phyloP scores from a whole-genome alignment of 768 basidiomycete species.

The Suillus subluteus region DNA sequence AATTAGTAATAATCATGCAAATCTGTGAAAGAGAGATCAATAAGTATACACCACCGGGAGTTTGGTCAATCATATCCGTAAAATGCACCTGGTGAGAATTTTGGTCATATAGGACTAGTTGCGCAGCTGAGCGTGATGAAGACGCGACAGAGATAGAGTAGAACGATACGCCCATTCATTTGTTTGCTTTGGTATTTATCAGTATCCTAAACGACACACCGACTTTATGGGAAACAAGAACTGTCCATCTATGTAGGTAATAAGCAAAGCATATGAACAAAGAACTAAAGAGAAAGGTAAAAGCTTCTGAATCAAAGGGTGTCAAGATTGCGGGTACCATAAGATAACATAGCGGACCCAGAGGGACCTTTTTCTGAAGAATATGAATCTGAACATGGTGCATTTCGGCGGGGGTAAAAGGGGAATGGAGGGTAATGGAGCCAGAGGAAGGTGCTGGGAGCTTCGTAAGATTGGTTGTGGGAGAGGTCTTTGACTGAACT shows the following conservation, averaged over 20 bases:
- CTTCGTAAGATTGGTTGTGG: slow-evolving; percentile 31
- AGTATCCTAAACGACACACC: slow-evolving; percentile 23
- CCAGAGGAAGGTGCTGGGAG: slow-evolving; percentile 36
- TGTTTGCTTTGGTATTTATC: slow-evolving; percentile 16
- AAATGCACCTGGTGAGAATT: too few relatives aligned
- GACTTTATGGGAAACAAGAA: slow-evolving; percentile 24
- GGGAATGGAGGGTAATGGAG: slow-evolving; percentile 56
- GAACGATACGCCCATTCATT: slow-evolving; percentile 11
- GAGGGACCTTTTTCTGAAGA: slow-evolving; percentile 31
- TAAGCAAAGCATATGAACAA: slow-evolving; percentile 23
- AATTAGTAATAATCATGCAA: too few relatives aligned
- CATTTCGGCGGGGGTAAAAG: slow-evolving; percentile 65
- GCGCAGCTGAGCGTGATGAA: slow-evolving; percentile 28
- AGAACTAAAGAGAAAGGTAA: slow-evolving; percentile 1
- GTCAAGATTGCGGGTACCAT: slow-evolving; percentile 35
- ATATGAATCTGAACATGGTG: slow-evolving; percentile 64
- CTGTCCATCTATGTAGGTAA: slow-evolving; percentile 32
- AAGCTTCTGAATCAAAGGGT: background rate
- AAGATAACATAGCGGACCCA: slow-evolving; percentile 47
- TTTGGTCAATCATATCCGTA: too few relatives aligned
- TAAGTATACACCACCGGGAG: too few relatives aligned
- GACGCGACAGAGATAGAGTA: slow-evolving; percentile 61
- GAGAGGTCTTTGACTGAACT: slow-evolving; percentile 17
- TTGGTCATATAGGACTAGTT: too few relatives aligned
- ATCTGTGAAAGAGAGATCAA: too few relatives aligned